These are phyloP conservation scores for Mycena sanguinolenta DNA, from an alignment of 768 basidiomycete species.

Conservation along the genomic window DNA sequence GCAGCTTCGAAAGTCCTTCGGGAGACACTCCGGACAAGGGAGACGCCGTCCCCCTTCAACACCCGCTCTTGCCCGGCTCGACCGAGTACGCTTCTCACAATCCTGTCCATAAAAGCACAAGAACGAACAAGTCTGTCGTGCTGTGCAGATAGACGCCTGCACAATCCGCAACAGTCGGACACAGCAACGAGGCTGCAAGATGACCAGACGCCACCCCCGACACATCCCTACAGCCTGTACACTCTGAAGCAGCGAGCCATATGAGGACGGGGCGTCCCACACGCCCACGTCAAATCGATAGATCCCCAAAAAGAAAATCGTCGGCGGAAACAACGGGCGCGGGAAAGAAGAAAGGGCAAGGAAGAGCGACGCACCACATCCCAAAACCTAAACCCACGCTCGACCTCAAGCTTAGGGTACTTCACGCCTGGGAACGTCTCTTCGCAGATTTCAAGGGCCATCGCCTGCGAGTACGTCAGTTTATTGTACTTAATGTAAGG, in stretches of 20 bases:
- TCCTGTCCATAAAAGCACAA: background rate
- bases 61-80: background rate
- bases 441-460: conserved; percentile 93
- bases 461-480: conserved; percentile 46
- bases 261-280: background rate
- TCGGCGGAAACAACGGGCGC: background rate
- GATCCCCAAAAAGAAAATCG: no score
- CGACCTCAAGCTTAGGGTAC: conserved; percentile 87
- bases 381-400: conserved; percentile 98
- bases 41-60: background rate
- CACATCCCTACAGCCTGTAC: background rate
- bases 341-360: conserved; percentile 27
- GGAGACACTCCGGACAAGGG: background rate
- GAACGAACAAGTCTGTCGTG: background rate
- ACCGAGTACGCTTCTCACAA: background rate
- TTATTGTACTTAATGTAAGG: background rate
- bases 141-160: background rate
- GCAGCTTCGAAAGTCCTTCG: background rate
- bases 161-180: background rate
- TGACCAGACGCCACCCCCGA: background rate
- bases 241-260: background rate
- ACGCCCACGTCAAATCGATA: background rate
- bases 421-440: conserved; percentile 96
- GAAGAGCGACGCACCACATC: conserved; percentile 80
- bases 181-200: background rate